These are phyloP conservation scores for Geotrichum candidum DNA, from an alignment of 1,139 yeast species.

Conservation along the genomic window DNA sequence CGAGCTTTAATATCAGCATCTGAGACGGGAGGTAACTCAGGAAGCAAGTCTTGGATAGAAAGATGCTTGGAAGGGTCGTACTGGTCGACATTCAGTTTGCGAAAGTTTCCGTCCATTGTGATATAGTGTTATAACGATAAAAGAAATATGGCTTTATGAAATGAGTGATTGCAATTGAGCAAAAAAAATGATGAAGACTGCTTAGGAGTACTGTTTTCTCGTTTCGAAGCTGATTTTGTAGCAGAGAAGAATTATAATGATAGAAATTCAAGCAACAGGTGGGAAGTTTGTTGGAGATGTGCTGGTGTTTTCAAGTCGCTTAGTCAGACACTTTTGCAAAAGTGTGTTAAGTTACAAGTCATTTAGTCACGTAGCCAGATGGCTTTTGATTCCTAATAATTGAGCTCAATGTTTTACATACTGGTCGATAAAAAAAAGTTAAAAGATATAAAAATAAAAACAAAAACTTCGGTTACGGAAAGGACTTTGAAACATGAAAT, in stretches of 20 bases:
- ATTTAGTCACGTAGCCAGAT: no score
- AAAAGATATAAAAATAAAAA: no score
- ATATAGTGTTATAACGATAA: neutral
- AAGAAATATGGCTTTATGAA: neutral
- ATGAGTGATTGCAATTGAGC: neutral
- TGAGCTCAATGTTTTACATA: no score
- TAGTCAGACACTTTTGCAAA: neutral
- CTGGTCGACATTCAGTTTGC: slow-evolving; percentile 90
- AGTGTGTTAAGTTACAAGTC: neutral
- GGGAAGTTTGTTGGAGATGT: neutral
- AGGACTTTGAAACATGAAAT: no score
- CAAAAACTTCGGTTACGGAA: no score
- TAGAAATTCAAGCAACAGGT: neutral
- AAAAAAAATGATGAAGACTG: neutral
- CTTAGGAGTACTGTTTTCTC: neutral
- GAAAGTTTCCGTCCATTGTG: slow-evolving; percentile 28
- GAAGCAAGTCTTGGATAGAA: slow-evolving; percentile 57
- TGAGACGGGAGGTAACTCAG: slow-evolving; percentile 43
- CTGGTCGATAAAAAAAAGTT: no score
- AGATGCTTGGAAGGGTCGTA: slow-evolving; percentile 75
- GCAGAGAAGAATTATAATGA: neutral
- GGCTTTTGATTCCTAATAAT: no score
- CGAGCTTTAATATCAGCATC: slow-evolving; percentile 50
- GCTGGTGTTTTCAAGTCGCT: neutral
- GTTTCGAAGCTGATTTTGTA: neutral